Evolutionary conservation across 805 yeast genomes (phyloP), one percentile per base, ranked within the genome.

Genomic region (Maudiozyma pseudohumilis): DNA sequence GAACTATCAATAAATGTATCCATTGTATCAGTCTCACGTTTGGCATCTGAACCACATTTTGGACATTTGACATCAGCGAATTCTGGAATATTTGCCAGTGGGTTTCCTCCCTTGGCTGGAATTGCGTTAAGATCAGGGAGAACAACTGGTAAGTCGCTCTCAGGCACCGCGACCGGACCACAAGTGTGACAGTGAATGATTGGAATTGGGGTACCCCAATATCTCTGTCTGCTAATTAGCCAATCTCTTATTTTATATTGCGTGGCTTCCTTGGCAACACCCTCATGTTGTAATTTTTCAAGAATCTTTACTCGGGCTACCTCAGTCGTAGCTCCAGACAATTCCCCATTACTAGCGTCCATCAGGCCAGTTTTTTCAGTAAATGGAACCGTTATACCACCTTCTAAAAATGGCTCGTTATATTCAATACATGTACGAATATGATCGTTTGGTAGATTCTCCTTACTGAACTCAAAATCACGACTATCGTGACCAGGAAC

Each of bases 161-260:
- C 94, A 0, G 96, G 96, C 15, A 92, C 97, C 0, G 97, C 83
- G 1, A 89, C 96, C 0, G 79, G 63, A 2, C 98, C 98, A 67
- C 98, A 92, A 2, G 59, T 45, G 6, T 69, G 70, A 63, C 98
- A 92, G 52, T 92, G 92, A 20, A 92, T 69, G 15, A 92, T 86
- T 5, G 98, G 98, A 38, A 92, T 92, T 2, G 98, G 98, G 0
- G 96, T 92, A 19, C 98, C 98, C 98, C 98, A 92, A 59, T 82
- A 89, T 42, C 98, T 65, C 59, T 92, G 98, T 53, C 98, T 74
- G 51, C 94, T 80, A 33, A 92, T 81, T 20, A 92, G 69, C 98
- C 98, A 92, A 55, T 92, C 98, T 47, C 96, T 70, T 21, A 92
- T 63, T 46, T 78, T 72, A 50, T 69, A 80, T 45, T 77, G 77